Evolutionary conservation across 495 filamentous ascomycete species (phyloP).

Genomic region (Bombardia bombarda): DNA sequence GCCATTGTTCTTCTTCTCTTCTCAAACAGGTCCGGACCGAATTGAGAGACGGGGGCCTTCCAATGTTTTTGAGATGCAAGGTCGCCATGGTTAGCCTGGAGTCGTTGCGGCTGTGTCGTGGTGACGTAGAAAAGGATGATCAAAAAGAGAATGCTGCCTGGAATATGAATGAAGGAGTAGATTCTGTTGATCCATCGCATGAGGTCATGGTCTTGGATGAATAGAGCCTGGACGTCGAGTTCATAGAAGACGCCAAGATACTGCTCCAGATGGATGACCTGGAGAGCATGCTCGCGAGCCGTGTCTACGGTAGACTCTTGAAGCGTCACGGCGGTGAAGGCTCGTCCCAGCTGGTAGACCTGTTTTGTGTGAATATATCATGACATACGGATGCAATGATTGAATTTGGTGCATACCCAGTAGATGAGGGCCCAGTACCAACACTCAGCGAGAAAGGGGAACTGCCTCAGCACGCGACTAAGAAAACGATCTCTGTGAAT

Average conservation of each 20-base stretch:
- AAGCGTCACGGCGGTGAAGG: conserved; percentile 50
- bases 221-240: conserved; percentile 49
- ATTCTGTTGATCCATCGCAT: conserved; percentile 48
- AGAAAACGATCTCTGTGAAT: conserved; percentile 20
- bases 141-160: conserved; percentile 62
- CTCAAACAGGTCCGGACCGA: conserved; percentile 21
- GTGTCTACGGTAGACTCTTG: conserved; percentile 44
- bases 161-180: conserved; percentile 79
- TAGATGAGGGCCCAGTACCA: conserved; percentile 76
- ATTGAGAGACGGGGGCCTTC: conserved; percentile 36
- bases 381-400: too few species aligned
- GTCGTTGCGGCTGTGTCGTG: conserved; percentile 37
- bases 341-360: conserved; percentile 29
- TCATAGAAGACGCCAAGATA: conserved; percentile 57
- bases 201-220: conserved; percentile 29
- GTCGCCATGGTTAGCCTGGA: conserved; percentile 24
- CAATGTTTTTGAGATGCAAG: conserved; percentile 25
- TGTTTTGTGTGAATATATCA: too few species aligned
- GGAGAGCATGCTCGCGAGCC: conserved; percentile 45
- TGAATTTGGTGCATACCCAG: conserved; percentile 49
- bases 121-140: conserved; percentile 62
- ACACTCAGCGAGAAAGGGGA: conserved; percentile 71
- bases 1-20: conserved; percentile 55
- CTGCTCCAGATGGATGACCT: conserved; percentile 52
- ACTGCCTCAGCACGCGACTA: conserved; percentile 50